phyloP scores from a whole-genome alignment of 2,329 filamentous ascomycete species.

The Aureobasidium sp. region DNA sequence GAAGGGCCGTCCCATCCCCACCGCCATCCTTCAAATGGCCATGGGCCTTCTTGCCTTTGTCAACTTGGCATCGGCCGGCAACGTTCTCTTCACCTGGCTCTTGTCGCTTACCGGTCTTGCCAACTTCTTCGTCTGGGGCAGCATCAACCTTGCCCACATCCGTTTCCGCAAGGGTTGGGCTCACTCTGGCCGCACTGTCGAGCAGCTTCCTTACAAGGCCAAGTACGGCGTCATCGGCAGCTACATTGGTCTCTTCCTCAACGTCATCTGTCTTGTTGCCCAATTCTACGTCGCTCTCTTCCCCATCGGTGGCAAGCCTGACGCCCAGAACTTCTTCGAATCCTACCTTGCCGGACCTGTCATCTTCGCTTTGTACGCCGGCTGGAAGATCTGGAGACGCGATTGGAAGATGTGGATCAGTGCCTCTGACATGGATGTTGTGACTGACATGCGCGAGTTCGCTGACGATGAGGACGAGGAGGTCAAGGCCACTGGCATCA shows the following conservation, averaged over 20 bases:
- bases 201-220: slow-evolving; percentile 54
- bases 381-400: slow-evolving; percentile 17
- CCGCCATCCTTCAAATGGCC: slow-evolving; percentile 56
- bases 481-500: not conserved
- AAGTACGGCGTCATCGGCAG: slow-evolving; percentile 52
- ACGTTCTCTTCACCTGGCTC: slow-evolving; percentile 65
- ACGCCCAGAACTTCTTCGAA: slow-evolving; percentile 16
- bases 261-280: slow-evolving; percentile 44
- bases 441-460: slow-evolving; percentile 13
- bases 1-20: slow-evolving; percentile 66
- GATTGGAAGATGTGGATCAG: slow-evolving; percentile 15
- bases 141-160: slow-evolving; percentile 79
- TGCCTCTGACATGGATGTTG: slow-evolving; percentile 18
- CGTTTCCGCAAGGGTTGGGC: slow-evolving; percentile 74
- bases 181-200: slow-evolving; percentile 50
- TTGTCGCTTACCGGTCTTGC: slow-evolving; percentile 61
- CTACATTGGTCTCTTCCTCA: slow-evolving; percentile 49
- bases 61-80: slow-evolving; percentile 49
- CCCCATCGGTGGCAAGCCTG: slow-evolving; percentile 11
- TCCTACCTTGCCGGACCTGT: slow-evolving; percentile 18
- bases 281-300: slow-evolving; percentile 22
- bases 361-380: slow-evolving; percentile 17
- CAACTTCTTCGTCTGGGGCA: slow-evolving; percentile 67
- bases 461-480: slow-evolving; percentile 1
- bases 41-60: slow-evolving; percentile 69